Conservation (phyloP, 78 protist species). For the Neovahlkampfia damariscottae region DNA sequence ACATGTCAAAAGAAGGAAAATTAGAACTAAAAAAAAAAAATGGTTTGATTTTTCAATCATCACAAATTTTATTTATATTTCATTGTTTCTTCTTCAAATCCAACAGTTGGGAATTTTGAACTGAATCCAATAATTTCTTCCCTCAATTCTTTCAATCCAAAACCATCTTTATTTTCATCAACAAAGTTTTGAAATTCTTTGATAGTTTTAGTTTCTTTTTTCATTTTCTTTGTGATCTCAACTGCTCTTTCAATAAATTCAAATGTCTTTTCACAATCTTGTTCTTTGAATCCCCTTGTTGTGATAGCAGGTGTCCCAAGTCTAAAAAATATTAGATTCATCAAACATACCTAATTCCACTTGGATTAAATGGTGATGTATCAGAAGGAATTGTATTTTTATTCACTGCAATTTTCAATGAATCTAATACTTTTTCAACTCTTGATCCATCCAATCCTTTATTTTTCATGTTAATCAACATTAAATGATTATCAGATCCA, state of each 20-base stretch:
- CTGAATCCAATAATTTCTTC: not conserved
- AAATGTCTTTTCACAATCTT: constrained; percentile 23
- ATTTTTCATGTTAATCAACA: constrained; percentile 46
- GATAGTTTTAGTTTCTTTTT: not conserved
- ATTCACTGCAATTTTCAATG: constrained; percentile 48
- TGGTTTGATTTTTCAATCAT: no score
- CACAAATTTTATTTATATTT: not conserved
- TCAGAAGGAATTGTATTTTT: constrained; percentile 81
- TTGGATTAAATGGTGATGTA: constrained; percentile 41
- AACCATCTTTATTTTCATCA: not conserved
- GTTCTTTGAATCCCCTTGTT: constrained; percentile 37
- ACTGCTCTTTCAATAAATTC: constrained; percentile 21
- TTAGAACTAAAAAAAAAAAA: no score
- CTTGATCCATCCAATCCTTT: constrained; percentile 44
- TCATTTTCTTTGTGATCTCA: constrained; percentile 2
- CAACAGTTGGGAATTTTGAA: not conserved
- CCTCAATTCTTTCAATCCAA: not conserved
- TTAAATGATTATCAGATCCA: constrained; percentile 81
- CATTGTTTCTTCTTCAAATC: not conserved
- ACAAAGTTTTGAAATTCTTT: no score
- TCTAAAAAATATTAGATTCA: no score
- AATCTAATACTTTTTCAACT: constrained; percentile 45
- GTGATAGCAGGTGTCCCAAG: constrained; percentile 48
- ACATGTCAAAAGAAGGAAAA: no score
- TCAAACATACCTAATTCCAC: no score